These are phyloP conservation scores for Pseudonitzschia pungens DNA, from an alignment of 108 stramenopile genomes.

Conservation along the genomic window DNA sequence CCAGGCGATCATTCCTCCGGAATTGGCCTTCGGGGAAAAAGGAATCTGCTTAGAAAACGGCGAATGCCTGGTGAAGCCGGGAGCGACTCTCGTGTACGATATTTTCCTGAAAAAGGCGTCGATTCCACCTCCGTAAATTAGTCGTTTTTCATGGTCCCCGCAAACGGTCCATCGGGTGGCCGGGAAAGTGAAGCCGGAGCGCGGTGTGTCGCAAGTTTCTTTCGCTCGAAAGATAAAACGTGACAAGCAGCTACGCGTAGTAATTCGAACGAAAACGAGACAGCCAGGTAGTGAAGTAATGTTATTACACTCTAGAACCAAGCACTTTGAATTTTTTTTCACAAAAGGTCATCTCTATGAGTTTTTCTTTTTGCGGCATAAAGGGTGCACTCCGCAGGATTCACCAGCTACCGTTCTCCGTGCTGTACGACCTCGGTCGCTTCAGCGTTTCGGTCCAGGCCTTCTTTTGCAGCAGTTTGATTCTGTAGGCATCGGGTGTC, in stretches of 20 bases:
- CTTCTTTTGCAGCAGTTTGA: slow-evolving; percentile 26
- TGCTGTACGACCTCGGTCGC: slow-evolving; percentile 46
- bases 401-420: slow-evolving; percentile 65
- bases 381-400: neutral
- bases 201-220: no score
- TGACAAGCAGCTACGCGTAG: no score
- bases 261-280: no score
- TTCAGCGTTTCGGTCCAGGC: slow-evolving; percentile 48
- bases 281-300: no score
- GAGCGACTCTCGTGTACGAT: slow-evolving; percentile 84
- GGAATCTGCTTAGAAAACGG: slow-evolving; percentile 83
- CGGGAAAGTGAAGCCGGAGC: no score
- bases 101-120: slow-evolving; percentile 72
- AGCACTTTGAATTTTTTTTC: no score
- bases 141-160: neutral
- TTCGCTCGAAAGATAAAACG: no score
- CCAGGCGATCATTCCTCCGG: slow-evolving; percentile 84
- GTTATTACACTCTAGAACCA: no score
- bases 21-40: slow-evolving; percentile 76
- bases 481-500: slow-evolving; percentile 20
- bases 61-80: slow-evolving; percentile 86
- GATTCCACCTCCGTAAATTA: slow-evolving; percentile 79
- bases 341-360: no score
- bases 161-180: no score
- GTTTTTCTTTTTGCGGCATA: no score